Evolutionary conservation across 495 filamentous ascomycete species (phyloP), one percentile per base, ranked within the genome.

Genomic region (Aspergillus diversus): DNA sequence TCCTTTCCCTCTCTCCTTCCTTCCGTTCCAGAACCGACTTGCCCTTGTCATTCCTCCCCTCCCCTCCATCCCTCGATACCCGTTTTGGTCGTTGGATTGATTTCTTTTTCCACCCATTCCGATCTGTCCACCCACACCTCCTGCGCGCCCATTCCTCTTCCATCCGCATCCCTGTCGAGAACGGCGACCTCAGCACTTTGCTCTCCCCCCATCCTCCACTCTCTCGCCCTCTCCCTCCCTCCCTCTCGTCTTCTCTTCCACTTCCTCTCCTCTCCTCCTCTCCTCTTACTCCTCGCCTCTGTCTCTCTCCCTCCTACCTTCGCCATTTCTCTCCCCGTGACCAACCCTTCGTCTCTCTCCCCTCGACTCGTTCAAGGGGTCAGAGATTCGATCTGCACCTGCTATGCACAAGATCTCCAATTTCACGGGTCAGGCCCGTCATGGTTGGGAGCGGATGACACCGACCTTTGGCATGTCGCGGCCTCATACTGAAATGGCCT

Each of bases 361-460:
- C 73, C 72, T 76, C 75, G 73, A 77, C 60, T 73, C 55, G 71
- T 55, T 71, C 63, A 72, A 76, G 78, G 78, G 77, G 74, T 70
- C 63, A 76, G 75, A 80, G 77, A 72, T 55, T 66, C 66, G 53
- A 66, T 59, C 59, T 63, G 62, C 66, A 66, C 67, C 60, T 71
- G 71, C 77, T 72, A 96, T 97, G 93, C 93, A 96, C 83, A 96
- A 94, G 81, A 88, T 97, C 72, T 87, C 89, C 77, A 93, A 91
- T 79, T 92, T 96, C 70, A 88, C 87, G 66, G 86, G 86, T 74
- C 79, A 81, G 66, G 87, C 87, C 84, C 90, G 93, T 82, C 92
- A 96, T 87, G 93, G 92, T 84, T 91, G 90, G 84, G 92, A 96
- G 81, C 87, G 91, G 83, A 94, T 95, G 86, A 86, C 86, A 71